Conservation (phyloP, 768 basidiomycete species). For the Psilocybe sp. region DNA sequence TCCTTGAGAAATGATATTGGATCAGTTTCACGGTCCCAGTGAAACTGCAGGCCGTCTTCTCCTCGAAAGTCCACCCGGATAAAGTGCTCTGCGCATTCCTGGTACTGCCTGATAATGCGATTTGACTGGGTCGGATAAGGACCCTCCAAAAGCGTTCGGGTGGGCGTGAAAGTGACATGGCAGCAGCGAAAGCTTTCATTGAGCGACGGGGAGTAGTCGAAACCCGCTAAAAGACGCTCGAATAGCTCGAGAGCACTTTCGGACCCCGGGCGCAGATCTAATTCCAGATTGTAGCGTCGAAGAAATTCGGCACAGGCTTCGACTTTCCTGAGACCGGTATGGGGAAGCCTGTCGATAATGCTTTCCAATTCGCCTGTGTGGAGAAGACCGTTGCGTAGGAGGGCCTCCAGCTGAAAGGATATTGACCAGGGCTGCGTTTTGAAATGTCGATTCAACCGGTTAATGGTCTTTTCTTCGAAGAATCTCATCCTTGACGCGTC, state of each 20-base stretch:
- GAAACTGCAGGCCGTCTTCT: slow-evolving; percentile 73
- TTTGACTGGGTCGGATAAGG: slow-evolving; percentile 78
- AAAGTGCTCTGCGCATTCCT: slow-evolving; percentile 62
- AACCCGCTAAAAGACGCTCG: slow-evolving; percentile 29
- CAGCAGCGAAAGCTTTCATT: slow-evolving; percentile 57
- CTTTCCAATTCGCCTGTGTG: slow-evolving; percentile 54
- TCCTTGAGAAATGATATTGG: slow-evolving; percentile 50
- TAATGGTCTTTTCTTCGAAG: slow-evolving; percentile 47
- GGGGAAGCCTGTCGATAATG: slow-evolving; percentile 40
- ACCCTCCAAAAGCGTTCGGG: slow-evolving; percentile 70
- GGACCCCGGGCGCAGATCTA: slow-evolving; percentile 39
- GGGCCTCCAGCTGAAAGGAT: slow-evolving; percentile 74
- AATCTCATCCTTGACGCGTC: slow-evolving; percentile 49
- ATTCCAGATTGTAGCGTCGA: slow-evolving; percentile 47
- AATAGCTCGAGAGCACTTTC: slow-evolving; percentile 45
- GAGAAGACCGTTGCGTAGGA: slow-evolving; percentile 61
- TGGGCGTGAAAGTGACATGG: slow-evolving; percentile 76
- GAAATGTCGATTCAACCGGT: slow-evolving; percentile 42
- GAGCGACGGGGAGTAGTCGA: slow-evolving; percentile 22
- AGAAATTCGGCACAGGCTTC: slow-evolving; percentile 32
- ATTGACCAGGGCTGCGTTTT: slow-evolving; percentile 56
- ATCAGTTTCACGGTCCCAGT: slow-evolving; percentile 69
- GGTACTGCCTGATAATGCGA: slow-evolving; percentile 70
- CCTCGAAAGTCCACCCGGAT: slow-evolving; percentile 84
- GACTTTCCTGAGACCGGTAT: slow-evolving; percentile 32